These are phyloP conservation scores for Globisporangium solare DNA, from an alignment of 352 stramenopile species.

Conservation along the genomic window DNA sequence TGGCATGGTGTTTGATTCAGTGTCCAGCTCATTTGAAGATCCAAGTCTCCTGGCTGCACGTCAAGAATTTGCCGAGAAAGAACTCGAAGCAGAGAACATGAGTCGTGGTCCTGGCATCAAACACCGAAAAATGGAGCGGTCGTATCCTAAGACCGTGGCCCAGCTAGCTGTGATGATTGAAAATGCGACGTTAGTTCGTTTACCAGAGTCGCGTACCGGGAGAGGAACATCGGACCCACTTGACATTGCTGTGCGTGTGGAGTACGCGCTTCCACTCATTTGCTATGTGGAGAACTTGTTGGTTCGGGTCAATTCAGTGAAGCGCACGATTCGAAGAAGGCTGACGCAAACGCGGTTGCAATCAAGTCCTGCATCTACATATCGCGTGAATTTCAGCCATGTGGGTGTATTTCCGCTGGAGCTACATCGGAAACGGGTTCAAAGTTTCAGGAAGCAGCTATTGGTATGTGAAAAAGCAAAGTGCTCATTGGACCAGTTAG, in stretches of 20 bases:
- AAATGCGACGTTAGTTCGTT: not conserved
- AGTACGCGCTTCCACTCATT: conserved; percentile 11
- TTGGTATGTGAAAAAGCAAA: conserved; percentile 25
- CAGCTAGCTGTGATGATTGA: conserved; percentile 17
- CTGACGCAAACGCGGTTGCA: conserved; percentile 12
- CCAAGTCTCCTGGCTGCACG: not conserved
- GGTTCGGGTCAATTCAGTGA: conserved; percentile 8
- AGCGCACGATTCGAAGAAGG: conserved; percentile 26
- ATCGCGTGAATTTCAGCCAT: conserved; percentile 6
- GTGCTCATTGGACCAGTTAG: not conserved
- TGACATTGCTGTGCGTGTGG: conserved; percentile 6
- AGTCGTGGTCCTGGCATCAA: not conserved
- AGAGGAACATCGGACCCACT: not conserved
- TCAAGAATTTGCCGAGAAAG: not conserved
- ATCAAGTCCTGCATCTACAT: not conserved
- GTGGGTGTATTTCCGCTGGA: conserved; percentile 27
- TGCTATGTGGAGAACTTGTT: not conserved
- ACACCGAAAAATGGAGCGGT: not conserved
- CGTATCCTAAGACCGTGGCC: not conserved
- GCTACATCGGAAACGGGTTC: conserved; percentile 14
- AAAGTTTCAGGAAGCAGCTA: conserved; percentile 19
- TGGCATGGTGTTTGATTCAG: not conserved
- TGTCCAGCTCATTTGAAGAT: not conserved
- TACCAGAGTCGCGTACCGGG: not conserved
- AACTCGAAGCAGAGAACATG: not conserved